phyloP scores from a whole-genome alignment of 2,329 filamentous ascomycete genomes.

The Bimuria novae-zelandiae region DNA sequence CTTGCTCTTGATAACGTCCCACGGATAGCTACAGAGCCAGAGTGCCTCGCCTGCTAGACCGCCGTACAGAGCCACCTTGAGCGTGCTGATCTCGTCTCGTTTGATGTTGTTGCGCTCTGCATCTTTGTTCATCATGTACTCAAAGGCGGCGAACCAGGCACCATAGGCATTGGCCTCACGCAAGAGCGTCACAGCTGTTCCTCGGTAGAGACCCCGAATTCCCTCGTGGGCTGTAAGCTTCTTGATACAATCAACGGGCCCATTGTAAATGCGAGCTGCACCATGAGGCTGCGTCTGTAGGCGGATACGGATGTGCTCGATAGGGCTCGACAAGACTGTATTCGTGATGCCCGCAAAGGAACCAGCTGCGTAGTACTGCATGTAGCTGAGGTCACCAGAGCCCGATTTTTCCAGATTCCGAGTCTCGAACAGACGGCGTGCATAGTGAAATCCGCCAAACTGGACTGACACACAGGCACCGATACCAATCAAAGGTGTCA shows the following conservation, averaged over 20 bases:
- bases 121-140: constrained; percentile 94
- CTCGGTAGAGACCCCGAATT: constrained; percentile 80
- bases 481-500: constrained; percentile 93
- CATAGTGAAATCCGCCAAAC: constrained; percentile 95
- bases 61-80: constrained; percentile 90
- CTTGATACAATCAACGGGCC: constrained; percentile 87
- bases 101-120: constrained; percentile 75
- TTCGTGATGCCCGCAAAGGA: constrained; percentile 94
- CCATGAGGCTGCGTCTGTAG: constrained; percentile 96
- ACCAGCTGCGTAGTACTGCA: constrained; percentile 87
- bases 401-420: constrained; percentile 60
- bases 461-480: constrained; percentile 97
- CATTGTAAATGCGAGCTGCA: constrained; percentile 73
- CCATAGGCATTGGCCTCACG: constrained; percentile 96
- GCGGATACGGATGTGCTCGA: constrained; percentile 95
- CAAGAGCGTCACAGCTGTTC: constrained; percentile 80
- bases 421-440: constrained; percentile 81
- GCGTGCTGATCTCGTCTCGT: constrained; percentile 76
- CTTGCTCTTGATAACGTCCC: constrained; percentile 98
- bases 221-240: constrained; percentile 75
- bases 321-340: constrained; percentile 83
- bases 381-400: constrained; percentile 67
- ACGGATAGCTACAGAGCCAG: constrained; percentile 91
- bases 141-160: constrained; percentile 91
- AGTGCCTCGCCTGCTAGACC: constrained; percentile 91